These are phyloP conservation scores for Alternaria dauci DNA, from an alignment of 2,329 filamentous ascomycete species.

Conservation along the genomic window DNA sequence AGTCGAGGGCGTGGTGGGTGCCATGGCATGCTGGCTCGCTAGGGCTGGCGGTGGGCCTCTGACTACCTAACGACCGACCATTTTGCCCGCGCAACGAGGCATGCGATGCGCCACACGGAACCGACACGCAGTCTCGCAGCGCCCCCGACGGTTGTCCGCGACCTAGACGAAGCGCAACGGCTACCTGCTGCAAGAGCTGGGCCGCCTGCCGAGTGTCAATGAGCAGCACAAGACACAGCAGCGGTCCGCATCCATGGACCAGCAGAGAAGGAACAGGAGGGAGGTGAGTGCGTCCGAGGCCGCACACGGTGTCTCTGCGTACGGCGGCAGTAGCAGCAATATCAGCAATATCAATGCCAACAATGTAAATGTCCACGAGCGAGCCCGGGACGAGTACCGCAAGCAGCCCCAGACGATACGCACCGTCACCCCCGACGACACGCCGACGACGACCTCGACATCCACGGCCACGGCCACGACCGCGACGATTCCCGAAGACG, in stretches of 20 bases:
- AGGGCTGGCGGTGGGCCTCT: conserved; percentile 15
- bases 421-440: conserved; percentile 70
- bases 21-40: conserved; percentile 10
- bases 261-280: conserved; percentile 34
- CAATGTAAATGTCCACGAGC: conserved; percentile 12
- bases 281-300: conserved; percentile 37
- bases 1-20: neutral
- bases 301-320: neutral
- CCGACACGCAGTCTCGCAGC: conserved; percentile 18
- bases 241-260: conserved; percentile 41
- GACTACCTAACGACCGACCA: conserved; percentile 13
- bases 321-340: neutral
- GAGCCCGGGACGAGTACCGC: conserved; percentile 32
- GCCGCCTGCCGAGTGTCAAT: conserved; percentile 26
- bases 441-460: conserved; percentile 10
- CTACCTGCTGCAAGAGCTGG: conserved; percentile 21
- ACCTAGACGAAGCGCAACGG: conserved; percentile 21
- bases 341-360: neutral
- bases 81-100: conserved; percentile 21
- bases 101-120: conserved; percentile 35
- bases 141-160: conserved; percentile 17
- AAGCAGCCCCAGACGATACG: conserved; percentile 58
- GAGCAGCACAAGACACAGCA: conserved; percentile 20
- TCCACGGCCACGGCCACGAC: neutral
- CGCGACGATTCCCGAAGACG: conserved; percentile 30